These are phyloP conservation scores for Aureobasidium pullulans DNA, from an alignment of 2,329 filamentous ascomycete species.

Conservation along the genomic window DNA sequence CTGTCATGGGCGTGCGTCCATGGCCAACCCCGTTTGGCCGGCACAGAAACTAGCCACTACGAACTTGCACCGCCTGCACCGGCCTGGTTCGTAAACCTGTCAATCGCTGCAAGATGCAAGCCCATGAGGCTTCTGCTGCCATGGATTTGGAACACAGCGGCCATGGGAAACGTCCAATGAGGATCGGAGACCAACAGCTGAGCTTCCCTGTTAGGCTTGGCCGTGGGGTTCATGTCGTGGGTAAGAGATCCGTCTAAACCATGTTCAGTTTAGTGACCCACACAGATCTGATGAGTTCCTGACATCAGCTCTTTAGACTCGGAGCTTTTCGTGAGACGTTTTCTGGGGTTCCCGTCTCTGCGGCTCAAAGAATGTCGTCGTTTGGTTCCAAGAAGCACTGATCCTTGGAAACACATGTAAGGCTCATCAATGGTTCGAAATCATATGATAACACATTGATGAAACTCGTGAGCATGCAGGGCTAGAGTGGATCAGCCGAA, in stretches of 20 bases:
- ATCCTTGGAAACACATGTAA: not conserved
- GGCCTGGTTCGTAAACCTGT: constrained; percentile 2
- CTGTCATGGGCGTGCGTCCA: constrained; percentile 10
- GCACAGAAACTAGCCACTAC: not conserved
- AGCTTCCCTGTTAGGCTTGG: constrained; percentile 8
- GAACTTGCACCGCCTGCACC: constrained; percentile 2
- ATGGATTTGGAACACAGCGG: constrained; percentile 4
- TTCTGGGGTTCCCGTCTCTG: constrained; percentile 11
- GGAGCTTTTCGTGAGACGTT: constrained; percentile 11
- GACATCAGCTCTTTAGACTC: constrained; percentile 9
- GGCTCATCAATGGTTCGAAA: not conserved
- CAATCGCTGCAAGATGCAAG: constrained; percentile 1
- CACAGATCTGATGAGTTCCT: constrained; percentile 8
- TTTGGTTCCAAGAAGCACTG: not conserved
- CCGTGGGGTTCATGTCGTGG: constrained; percentile 9
- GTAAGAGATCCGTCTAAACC: constrained; percentile 9
- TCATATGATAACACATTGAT: not conserved
- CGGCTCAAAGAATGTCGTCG: not conserved
- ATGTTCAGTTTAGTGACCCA: constrained; percentile 7
- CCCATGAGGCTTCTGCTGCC: constrained; percentile 1
- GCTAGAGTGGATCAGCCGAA: not conserved
- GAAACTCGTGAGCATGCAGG: not conserved
- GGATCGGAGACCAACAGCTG: not conserved
- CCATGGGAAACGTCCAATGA: constrained; percentile 6
- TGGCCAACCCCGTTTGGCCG: constrained; percentile 8